Percentiles rank a stretch among this genome's conserved stretches.
Conservation (phyloP, 202 grass and related monocot genomes). For the Sporobolus alterniflorus region DNA sequence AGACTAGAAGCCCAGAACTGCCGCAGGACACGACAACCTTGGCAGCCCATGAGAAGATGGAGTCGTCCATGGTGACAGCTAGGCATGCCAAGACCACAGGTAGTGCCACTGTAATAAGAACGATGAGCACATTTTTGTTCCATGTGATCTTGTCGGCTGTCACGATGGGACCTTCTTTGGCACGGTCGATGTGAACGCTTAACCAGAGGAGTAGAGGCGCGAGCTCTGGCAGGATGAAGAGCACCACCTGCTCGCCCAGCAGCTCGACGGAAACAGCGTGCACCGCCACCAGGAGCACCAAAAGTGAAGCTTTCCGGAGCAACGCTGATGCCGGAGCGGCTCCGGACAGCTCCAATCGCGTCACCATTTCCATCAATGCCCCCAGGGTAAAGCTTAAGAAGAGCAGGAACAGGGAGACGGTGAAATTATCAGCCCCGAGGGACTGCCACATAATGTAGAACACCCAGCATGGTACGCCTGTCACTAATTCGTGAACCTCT, state of each 20-base stretch:
- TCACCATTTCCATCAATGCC: background rate
- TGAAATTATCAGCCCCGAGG: background rate
- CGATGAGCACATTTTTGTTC: background rate
- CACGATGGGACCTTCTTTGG: no score
- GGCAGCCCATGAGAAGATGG: no score
- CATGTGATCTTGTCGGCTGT: background rate
- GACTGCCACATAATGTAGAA: background rate
- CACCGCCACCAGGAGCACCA: background rate
- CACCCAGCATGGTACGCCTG: background rate
- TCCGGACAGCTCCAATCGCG: background rate
- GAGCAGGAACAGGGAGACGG: slow-evolving; percentile 29
- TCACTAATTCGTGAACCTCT: background rate
- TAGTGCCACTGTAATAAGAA: rapidly evolving
- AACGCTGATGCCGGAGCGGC: background rate
- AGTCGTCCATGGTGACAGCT: background rate
- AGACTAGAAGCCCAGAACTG: no score
- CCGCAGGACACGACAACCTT: no score
- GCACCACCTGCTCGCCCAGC: background rate
- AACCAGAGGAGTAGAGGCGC: slow-evolving; percentile 22
- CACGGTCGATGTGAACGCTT: slow-evolving; percentile 6
- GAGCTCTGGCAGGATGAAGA: background rate
- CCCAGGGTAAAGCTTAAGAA: slow-evolving; percentile 25
- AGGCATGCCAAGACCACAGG: background rate
- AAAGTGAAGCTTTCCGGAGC: background rate
- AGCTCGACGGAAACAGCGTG: background rate